These are phyloP conservation scores for Scedosporium dehoogii DNA, from an alignment of 2,329 filamentous ascomycete species.

Conservation along the genomic window DNA sequence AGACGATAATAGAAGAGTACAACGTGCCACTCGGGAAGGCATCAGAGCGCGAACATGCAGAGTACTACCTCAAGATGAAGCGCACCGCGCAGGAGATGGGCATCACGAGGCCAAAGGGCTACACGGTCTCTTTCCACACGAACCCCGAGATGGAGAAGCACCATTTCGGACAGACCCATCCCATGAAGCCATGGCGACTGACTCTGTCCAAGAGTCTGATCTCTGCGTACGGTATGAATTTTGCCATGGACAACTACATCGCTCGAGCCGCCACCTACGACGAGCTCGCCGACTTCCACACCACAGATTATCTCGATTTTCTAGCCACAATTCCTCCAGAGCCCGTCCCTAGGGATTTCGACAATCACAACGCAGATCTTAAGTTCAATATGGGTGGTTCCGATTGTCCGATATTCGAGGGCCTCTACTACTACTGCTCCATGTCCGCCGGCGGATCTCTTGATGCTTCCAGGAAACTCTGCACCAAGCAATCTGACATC, in stretches of 20 bases:
- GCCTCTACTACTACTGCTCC: slow-evolving; percentile 89
- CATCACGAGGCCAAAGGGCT: slow-evolving; percentile 72
- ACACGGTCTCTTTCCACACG: slow-evolving; percentile 90
- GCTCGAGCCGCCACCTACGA: slow-evolving; percentile 77
- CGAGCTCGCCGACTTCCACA: slow-evolving; percentile 80
- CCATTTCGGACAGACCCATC: slow-evolving; percentile 93
- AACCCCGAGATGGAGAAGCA: slow-evolving; percentile 92
- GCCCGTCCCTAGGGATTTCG: slow-evolving; percentile 53
- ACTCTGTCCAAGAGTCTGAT: slow-evolving; percentile 93
- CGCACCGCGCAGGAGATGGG: slow-evolving; percentile 50
- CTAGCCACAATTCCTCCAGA: slow-evolving; percentile 62
- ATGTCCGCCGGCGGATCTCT: slow-evolving; percentile 86
- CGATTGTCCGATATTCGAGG: slow-evolving; percentile 94
- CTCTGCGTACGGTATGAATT: slow-evolving; percentile 88
- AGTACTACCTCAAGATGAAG: slow-evolving; percentile 48
- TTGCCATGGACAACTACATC: slow-evolving; percentile 91
- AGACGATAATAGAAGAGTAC: slow-evolving; percentile 44
- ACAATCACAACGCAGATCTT: slow-evolving; percentile 51
- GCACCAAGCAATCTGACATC: slow-evolving; percentile 80
- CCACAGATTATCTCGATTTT: slow-evolving; percentile 83
- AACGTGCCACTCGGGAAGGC: slow-evolving; percentile 38
- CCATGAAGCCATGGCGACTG: slow-evolving; percentile 98
- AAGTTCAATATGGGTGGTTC: slow-evolving; percentile 82
- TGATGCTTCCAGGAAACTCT: slow-evolving; percentile 83
- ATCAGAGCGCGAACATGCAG: slow-evolving; percentile 44